A percentile compares a stretch with the other conserved stretches of the same genome.
These are phyloP conservation scores for Lactarius akahatsu DNA, from an alignment of 768 basidiomycete species.

Conservation along the genomic window DNA sequence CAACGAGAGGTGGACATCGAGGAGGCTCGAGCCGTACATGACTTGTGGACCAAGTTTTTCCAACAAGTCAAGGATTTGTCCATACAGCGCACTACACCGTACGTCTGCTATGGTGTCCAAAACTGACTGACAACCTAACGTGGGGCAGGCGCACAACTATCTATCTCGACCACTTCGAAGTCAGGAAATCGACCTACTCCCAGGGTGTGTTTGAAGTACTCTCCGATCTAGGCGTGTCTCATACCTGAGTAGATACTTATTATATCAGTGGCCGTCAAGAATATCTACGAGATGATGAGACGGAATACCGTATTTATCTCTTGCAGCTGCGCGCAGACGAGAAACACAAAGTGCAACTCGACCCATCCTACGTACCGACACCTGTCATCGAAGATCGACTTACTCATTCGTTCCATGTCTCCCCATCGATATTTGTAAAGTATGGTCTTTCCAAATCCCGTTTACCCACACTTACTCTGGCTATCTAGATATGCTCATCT, in stretches of 20 bases:
- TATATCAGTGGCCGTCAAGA: conserved; percentile 1
- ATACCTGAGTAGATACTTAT: background rate
- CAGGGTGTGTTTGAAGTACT: background rate
- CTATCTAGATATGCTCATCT: conserved; percentile 2
- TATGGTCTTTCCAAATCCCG: background rate
- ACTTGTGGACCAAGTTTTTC: background rate
- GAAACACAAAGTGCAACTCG: conserved; percentile 13
- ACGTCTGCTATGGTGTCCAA: background rate
- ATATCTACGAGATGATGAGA: background rate
- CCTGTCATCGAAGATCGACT: background rate
- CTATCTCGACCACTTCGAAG: background rate
- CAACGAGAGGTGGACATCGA: background rate
- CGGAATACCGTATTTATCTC: background rate
- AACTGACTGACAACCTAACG: background rate
- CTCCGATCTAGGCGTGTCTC: background rate
- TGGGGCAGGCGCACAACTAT: background rate
- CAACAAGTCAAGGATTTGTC: background rate
- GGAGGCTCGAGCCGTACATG: background rate
- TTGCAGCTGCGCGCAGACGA: conserved; percentile 10
- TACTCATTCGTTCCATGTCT: background rate
- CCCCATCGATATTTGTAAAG: background rate
- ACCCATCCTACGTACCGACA: conserved; percentile 3
- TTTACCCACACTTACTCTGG: background rate
- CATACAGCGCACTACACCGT: background rate
- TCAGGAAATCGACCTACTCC: background rate